Percentiles rank a stretch among this genome's conserved stretches.
Evolutionary conservation across 371 early-diverging fungal genomes (phyloP).

Genomic region (Mortierella sp.): DNA sequence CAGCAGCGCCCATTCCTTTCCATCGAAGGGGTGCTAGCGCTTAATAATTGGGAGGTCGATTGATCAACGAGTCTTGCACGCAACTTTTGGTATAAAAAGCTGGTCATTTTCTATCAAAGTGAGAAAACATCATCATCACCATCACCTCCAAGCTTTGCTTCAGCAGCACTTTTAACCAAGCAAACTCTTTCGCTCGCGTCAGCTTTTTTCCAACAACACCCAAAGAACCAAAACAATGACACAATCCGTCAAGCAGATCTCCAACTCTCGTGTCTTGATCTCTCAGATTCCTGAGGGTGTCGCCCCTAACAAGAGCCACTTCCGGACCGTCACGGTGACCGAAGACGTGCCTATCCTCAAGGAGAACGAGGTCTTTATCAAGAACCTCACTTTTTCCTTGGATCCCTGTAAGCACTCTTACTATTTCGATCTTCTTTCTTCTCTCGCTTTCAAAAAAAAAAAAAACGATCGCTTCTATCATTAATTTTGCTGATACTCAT

Average conservation of each 20-base stretch:
- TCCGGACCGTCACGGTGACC: conserved; percentile 19
- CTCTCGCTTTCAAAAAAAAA: background rate
- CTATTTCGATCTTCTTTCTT: background rate
- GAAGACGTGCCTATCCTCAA: conserved; percentile 37
- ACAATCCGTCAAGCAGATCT: conserved; percentile 6
- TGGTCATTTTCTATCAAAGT: too few relatives aligned
- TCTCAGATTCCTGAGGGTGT: conserved; percentile 44
- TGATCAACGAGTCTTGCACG: too few relatives aligned
- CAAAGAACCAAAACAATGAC: conserved; percentile 9
- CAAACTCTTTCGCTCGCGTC: background rate
- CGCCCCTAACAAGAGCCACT: conserved; percentile 40
- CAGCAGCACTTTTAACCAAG: background rate
- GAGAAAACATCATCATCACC: too few relatives aligned
- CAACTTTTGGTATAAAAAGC: too few relatives aligned
- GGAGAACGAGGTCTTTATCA: conserved; percentile 48
- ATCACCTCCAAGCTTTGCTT: too few relatives aligned
- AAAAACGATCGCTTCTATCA: too few relatives aligned
- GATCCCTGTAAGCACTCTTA: conserved; percentile 56
- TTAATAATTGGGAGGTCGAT: too few relatives aligned
- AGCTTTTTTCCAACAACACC: background rate
- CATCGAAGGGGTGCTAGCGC: too few relatives aligned
- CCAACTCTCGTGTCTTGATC: conserved; percentile 36
- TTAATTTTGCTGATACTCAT: background rate
- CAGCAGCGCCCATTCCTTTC: too few relatives aligned
- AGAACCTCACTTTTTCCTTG: conserved; percentile 51